These are phyloP conservation scores for Wickerhamomyces sp. DNA, from an alignment of 1,139 yeast genomes.

Conservation along the genomic window DNA sequence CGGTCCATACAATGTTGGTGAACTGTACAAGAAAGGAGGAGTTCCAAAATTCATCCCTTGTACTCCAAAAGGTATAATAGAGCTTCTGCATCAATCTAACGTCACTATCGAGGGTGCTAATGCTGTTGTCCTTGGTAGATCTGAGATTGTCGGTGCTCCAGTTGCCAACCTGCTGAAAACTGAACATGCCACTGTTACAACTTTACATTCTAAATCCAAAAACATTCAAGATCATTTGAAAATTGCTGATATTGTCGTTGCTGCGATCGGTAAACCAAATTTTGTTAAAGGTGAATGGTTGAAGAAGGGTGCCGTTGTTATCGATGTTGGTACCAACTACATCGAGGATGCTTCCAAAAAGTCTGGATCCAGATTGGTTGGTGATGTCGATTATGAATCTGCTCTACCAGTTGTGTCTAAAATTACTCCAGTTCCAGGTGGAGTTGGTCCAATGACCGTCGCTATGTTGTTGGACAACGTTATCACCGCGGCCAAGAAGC, in stretches of 20 bases:
- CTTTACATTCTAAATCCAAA: slow-evolving; percentile 62
- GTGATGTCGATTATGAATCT: slow-evolving; percentile 82
- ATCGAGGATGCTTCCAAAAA: slow-evolving; percentile 71
- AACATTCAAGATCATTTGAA: slow-evolving; percentile 56
- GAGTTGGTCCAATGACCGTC: slow-evolving; percentile 99
- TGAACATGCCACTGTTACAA: slow-evolving; percentile 75
- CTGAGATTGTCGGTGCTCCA: slow-evolving; percentile 96
- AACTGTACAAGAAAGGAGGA: slow-evolving; percentile 85
- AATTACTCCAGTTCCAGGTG: slow-evolving; percentile 98
- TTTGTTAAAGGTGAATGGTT: slow-evolving; percentile 89
- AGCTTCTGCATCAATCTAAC: slow-evolving; percentile 58
- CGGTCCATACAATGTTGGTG: slow-evolving; percentile 87
- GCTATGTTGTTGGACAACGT: slow-evolving; percentile 93
- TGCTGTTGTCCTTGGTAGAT: slow-evolving; percentile 95
- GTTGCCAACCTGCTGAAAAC: slow-evolving; percentile 79
- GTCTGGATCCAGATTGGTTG: slow-evolving; percentile 83
- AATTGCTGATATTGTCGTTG: slow-evolving; percentile 84
- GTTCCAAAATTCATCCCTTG: slow-evolving; percentile 85
- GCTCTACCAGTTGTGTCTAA: slow-evolving; percentile 63
- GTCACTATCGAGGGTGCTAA: slow-evolving; percentile 67
- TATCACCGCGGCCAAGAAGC: slow-evolving; percentile 66
- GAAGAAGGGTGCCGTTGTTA: slow-evolving; percentile 76
- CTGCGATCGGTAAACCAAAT: slow-evolving; percentile 83
- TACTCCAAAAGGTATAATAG: slow-evolving; percentile 93
- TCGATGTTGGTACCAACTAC: slow-evolving; percentile 96